Evolutionary conservation across 257 asterid genomes (phyloP), one percentile per base, ranked within the genome.

Genomic region (Nicotiana obtusifolia): DNA sequence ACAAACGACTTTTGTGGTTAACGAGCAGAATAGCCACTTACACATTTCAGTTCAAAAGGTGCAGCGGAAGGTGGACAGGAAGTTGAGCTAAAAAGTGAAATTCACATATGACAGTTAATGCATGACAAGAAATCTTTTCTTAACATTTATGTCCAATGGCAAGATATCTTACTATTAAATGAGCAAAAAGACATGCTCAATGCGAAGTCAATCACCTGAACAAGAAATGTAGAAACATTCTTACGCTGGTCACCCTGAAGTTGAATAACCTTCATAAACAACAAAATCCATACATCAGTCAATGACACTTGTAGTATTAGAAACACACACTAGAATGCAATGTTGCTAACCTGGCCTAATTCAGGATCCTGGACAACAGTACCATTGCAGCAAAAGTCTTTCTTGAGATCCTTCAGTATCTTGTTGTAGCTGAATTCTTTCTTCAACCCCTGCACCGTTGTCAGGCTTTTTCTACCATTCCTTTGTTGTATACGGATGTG

Each of bases 361-460:
- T 94, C 98, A 5, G 96, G 92, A 83, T 94, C 97, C 84, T 94
- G 94, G 73, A 94, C 97, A 44, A 94, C 98, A 47, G 98, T 94
- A 65, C 98, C 98, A 90, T 93, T 93, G 92, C 98, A 93, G 91
- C 98, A 93, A 82, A 92, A 92, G 67, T 93, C 95, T 85, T 92
- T 92, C 92, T 92, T 94, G 16, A 92, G 96, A 88, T 93, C 98
- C 90, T 93, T 93, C 26, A 89, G 85, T 49, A 91, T 91, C 84
- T 89, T 91, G 88, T 86, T 89, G 37, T 91, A 89, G 90, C 93
- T 91, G 89, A 88, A 91, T 77, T 91, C 92, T 76, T 91, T 91
- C 86, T 89, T 91, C 89, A 91, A 82, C 60, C 93, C 93, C 85
- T 88, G 95, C 78, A 91, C 93, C 20, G 95, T 91, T 35, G 94